A percentile compares a stretch with the other conserved stretches of the same genome.
These are phyloP conservation scores for Phytophthora tubulina DNA, from an alignment of 352 stramenopile genomes.

Conservation along the genomic window DNA sequence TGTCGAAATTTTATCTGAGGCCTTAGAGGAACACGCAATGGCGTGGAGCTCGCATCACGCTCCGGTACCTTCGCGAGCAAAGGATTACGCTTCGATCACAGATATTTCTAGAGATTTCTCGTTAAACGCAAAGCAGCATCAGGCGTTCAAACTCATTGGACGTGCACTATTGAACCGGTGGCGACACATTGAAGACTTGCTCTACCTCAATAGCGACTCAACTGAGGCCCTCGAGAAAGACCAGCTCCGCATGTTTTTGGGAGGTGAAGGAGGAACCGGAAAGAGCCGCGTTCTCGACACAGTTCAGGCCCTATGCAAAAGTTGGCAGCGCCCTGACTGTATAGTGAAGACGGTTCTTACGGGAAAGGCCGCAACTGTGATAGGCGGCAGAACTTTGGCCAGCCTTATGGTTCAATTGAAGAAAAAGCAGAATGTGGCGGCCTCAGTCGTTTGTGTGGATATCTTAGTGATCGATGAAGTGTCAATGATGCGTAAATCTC, in stretches of 20 bases:
- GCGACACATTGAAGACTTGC: too few relatives aligned
- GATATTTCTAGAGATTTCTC: neutral
- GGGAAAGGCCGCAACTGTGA: neutral
- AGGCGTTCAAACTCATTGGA: neutral
- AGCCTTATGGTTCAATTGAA: neutral
- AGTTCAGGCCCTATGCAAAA: too few relatives aligned
- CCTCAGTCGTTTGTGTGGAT: neutral
- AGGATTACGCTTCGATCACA: neutral
- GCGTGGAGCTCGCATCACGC: neutral
- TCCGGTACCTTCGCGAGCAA: too few relatives aligned
- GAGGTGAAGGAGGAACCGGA: too few relatives aligned
- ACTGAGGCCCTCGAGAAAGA: too few relatives aligned
- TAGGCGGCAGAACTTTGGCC: neutral
- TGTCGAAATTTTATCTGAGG: neutral
- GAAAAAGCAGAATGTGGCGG: neutral
- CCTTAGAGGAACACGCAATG: neutral
- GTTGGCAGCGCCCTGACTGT: too few relatives aligned
- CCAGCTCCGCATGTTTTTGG: too few relatives aligned
- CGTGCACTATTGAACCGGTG: too few relatives aligned
- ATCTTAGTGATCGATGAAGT: neutral
- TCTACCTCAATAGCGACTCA: too few relatives aligned
- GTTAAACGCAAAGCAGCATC: neutral
- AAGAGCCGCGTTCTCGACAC: too few relatives aligned
- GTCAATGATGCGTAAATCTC: too few relatives aligned
- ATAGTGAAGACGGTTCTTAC: neutral